Conservation (phyloP, 2,329 filamentous ascomycete genomes). For the Ophiocordyceps polyrhachis-furcata region DNA sequence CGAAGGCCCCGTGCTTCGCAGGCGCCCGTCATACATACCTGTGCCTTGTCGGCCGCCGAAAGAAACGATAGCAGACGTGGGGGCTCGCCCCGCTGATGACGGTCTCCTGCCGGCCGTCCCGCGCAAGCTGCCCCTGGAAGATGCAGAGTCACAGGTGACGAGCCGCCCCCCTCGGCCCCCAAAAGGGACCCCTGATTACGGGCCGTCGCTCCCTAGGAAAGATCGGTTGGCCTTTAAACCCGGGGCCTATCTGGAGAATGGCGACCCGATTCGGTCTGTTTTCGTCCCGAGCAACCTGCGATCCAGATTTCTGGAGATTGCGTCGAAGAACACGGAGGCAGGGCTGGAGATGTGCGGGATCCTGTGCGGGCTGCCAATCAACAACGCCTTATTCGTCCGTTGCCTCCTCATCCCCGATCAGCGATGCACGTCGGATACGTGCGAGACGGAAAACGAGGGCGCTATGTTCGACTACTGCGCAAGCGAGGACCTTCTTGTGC, state of each 20-base stretch:
- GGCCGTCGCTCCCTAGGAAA: constrained; percentile 22
- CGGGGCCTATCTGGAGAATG: constrained; percentile 77
- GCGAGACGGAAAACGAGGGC: constrained; percentile 77
- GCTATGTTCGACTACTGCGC: constrained; percentile 82
- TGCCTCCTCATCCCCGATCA: constrained; percentile 83
- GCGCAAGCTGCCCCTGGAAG: constrained; percentile 10
- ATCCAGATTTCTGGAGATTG: constrained; percentile 53
- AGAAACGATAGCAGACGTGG: constrained; percentile 5
- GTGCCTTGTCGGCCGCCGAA: constrained; percentile 17
- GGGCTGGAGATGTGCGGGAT: constrained; percentile 94
- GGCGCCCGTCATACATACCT: constrained; percentile 4
- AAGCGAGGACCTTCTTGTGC: constrained; percentile 60
- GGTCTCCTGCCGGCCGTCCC: constrained; percentile 9
- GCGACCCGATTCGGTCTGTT: constrained; percentile 66
- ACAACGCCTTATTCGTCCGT: constrained; percentile 84
- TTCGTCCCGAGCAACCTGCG: constrained; percentile 69
- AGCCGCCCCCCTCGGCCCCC: constrained; percentile 10
- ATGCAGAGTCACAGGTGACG: constrained; percentile 1
- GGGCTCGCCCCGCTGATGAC: constrained; percentile 1
- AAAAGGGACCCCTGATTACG: constrained; percentile 10
- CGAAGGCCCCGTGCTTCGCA: constrained; percentile 8
- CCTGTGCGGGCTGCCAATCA: constrained; percentile 74
- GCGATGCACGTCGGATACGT: constrained; percentile 76
- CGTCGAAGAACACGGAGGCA: constrained; percentile 53
- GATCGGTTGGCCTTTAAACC: constrained; percentile 50